Percentiles rank a stretch among this genome's conserved stretches.
Evolutionary conservation across 169 alveolate species (phyloP).

Genomic region (Eimeria praecox): DNA sequence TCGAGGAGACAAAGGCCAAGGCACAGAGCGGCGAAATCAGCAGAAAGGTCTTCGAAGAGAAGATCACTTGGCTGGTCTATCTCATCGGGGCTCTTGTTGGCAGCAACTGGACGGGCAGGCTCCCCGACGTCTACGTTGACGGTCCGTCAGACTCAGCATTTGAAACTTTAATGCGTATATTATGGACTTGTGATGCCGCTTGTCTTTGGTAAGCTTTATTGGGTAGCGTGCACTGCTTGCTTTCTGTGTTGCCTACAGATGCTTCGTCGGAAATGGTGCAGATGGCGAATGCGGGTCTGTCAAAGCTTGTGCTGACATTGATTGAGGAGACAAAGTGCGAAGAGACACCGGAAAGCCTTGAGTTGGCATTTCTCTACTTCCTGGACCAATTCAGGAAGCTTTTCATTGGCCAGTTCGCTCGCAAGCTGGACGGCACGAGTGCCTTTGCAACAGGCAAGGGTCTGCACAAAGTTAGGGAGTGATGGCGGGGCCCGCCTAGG

Average conservation of each 20-base stretch:
- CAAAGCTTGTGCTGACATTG: constrained; percentile 74
- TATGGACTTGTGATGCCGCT: neutral
- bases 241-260: constrained; percentile 48
- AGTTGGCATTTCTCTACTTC: constrained; percentile 92
- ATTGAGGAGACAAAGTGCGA: constrained; percentile 72
- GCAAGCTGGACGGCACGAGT: constrained; percentile 55
- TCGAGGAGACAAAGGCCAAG: constrained; percentile 82
- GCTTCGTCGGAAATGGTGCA: constrained; percentile 62
- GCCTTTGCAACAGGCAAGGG: constrained; percentile 57
- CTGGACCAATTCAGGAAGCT: constrained; percentile 96
- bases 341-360: constrained; percentile 89
- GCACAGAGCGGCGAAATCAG: constrained; percentile 83
- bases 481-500: neutral
- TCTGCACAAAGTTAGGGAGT: neutral
- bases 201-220: neutral
- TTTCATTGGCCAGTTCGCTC: constrained; percentile 91
- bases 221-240: neutral
- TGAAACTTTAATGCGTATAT: neutral
- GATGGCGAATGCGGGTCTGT: constrained; percentile 76
- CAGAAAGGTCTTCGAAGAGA: constrained; percentile 85
- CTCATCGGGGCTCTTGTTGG: constrained; percentile 88
- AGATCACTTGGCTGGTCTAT: constrained; percentile 89
- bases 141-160: constrained; percentile 1
- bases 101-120: constrained; percentile 82
- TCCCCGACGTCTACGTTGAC: constrained; percentile 75